Percentiles rank a stretch among this genome's conserved stretches.
These are phyloP conservation scores for Protomyces arabidopsidicola DNA, from an alignment of 1,139 yeast genomes.

Conservation along the genomic window DNA sequence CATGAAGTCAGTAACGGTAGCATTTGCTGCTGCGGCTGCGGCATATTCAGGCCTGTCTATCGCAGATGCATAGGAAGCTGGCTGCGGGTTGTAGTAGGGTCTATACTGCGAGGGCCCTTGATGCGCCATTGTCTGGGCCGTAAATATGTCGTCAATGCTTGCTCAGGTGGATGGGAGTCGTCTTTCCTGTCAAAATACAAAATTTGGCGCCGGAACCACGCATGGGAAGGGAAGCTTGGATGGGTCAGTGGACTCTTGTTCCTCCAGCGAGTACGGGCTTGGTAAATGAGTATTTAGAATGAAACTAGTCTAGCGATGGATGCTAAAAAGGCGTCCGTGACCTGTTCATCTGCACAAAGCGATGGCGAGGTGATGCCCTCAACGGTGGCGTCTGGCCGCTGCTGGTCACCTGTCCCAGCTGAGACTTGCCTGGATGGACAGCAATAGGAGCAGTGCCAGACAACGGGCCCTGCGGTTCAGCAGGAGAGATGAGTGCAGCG, in stretches of 20 bases:
- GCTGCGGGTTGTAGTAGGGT: conserved; percentile 14
- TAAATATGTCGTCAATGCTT: no score
- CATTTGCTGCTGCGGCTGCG: conserved; percentile 1
- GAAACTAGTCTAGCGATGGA: no score
- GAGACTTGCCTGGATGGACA: not conserved
- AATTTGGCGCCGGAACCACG: no score
- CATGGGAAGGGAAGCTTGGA: no score
- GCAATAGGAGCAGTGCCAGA: not conserved
- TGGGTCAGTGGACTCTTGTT: no score
- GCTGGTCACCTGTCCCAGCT: not conserved
- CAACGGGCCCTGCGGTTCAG: not conserved
- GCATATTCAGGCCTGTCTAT: not conserved
- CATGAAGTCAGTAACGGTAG: conserved; percentile 1
- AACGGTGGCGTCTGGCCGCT: not conserved
- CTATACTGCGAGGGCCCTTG: conserved; percentile 11
- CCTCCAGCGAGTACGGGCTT: no score
- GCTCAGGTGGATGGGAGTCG: no score
- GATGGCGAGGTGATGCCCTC: not conserved
- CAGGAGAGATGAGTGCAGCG: conserved; percentile 22
- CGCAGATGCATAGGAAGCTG: conserved; percentile 1
- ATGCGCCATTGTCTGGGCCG: not conserved
- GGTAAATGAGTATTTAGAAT: no score
- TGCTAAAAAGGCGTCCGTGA: not conserved
- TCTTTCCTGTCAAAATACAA: no score
- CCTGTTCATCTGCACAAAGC: not conserved